Evolutionary conservation across 1,284 basidiomycete genomes (phyloP), one percentile per base, ranked within the genome.

Genomic region (Tetrapyrgos nigripes): DNA sequence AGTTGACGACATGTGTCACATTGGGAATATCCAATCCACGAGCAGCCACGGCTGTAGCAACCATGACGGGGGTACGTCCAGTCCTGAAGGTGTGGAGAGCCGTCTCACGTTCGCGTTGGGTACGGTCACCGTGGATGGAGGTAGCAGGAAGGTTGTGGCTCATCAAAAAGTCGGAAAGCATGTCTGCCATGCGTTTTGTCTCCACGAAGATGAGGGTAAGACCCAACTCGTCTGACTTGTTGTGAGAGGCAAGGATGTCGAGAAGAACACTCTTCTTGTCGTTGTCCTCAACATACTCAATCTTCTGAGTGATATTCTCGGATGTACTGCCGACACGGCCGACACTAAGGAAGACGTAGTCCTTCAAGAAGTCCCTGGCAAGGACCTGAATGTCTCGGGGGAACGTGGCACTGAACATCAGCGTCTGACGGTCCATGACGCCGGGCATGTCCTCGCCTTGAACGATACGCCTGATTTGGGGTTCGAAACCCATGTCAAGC

Each of bases 401-500:
- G 90, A 99, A 99, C 50, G 97, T 99, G 49, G 97, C 97, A 63
- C 93, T 96, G 83, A 99, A 99, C 97, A 99, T 99, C 80, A 99
- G 92, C 8, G 97, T 99, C 76, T 99, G 97, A 63, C 97, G 93
- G 28, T 96, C 89, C 56, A 87, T 81, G 24, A 93, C 89, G 55
- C 89, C 93, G 27, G 97, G 96, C 97, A 99, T 99, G 76, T 99
- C 97, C 72, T 97, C 96, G 64, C 93, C 93, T 76, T 98, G 94
- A 29, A 99, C 97, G 73, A 99, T 99, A 52, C 96, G 87, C 64
- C 97, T 89, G 71, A 99, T 99, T 79, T 99, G 97, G 61, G 97
- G 97, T 79, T 99, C 97, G 85, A 99, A 99, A 92, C 97, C 97
- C 97, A 99, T 99, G 83, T 99, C 97, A 69, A 99, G 87, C 97